Percentiles rank a stretch among this genome's conserved stretches.
These are phyloP conservation scores for Novymonas esmeraldas DNA, from an alignment of 208 protist species.

Conservation along the genomic window DNA sequence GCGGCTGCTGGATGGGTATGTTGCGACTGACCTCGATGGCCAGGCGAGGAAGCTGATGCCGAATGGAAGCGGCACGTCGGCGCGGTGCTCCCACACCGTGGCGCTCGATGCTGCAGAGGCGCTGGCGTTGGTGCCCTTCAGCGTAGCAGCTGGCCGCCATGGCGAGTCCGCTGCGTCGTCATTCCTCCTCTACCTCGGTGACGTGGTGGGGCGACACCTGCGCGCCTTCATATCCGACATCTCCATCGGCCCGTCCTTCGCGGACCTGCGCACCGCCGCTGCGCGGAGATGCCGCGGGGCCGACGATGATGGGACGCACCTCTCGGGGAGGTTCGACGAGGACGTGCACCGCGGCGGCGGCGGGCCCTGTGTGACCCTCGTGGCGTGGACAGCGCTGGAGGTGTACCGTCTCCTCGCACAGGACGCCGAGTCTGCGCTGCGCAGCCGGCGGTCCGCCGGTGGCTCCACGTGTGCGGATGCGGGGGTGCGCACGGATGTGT, in stretches of 20 bases:
- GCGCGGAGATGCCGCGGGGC: background rate
- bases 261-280: background rate
- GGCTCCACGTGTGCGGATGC: slow-evolving; percentile 5
- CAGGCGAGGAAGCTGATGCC: slow-evolving; percentile 25
- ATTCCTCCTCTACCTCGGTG: slow-evolving; percentile 24
- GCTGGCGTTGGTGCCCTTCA: slow-evolving; percentile 35
- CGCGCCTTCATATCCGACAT: slow-evolving; percentile 21
- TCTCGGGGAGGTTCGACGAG: no score
- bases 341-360: slow-evolving; percentile 9
- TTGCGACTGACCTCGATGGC: slow-evolving; percentile 14
- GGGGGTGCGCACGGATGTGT: slow-evolving; percentile 5
- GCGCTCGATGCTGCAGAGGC: slow-evolving; percentile 42
- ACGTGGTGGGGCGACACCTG: slow-evolving; percentile 27
- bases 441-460: slow-evolving; percentile 6
- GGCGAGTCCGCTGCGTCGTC: background rate
- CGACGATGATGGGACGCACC: no score
- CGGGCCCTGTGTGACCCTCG: slow-evolving; percentile 44
- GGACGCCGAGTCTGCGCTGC: slow-evolving; percentile 25
- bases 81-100: slow-evolving; percentile 37
- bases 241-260: slow-evolving; percentile 12
- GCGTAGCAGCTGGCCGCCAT: no score
- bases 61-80: slow-evolving; percentile 14
- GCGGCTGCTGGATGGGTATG: slow-evolving; percentile 32
- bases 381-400: slow-evolving; percentile 53
- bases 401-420: slow-evolving; percentile 38